Conservation (phyloP, 2,329 filamentous ascomycete species). For the Exophiala sp. region DNA sequence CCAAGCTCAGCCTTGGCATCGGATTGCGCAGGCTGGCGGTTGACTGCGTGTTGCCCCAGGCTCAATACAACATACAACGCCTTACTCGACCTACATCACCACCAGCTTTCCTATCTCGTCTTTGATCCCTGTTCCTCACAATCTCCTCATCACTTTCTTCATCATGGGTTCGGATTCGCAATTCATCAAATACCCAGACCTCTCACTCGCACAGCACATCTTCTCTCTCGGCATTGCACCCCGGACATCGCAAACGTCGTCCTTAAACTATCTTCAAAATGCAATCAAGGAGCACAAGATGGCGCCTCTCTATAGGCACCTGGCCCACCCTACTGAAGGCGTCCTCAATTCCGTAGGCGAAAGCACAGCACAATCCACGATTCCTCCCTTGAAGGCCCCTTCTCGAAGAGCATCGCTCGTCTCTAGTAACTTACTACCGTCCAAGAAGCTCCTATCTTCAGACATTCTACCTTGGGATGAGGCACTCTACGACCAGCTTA, state of each 20-base stretch:
- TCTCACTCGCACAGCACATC: conserved; percentile 60
- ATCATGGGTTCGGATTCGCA: conserved; percentile 57
- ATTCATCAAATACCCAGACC: conserved; percentile 59
- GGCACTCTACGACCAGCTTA: conserved; percentile 69
- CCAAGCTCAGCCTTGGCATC: background rate
- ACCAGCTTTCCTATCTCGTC: background rate
- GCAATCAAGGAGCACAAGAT: conserved; percentile 60
- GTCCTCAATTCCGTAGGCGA: conserved; percentile 74
- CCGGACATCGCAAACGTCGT: conserved; percentile 48
- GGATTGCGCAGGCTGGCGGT: background rate
- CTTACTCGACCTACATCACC: no score
- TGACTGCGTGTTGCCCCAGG: background rate
- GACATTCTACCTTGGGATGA: conserved; percentile 86
- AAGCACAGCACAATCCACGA: conserved; percentile 47
- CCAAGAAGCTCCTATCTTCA: conserved; percentile 55
- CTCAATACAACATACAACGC: background rate
- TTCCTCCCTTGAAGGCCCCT: conserved; percentile 33
- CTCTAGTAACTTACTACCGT: conserved; percentile 66
- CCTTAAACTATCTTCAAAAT: conserved; percentile 57
- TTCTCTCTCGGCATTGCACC: conserved; percentile 61
- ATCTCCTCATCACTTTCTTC: background rate
- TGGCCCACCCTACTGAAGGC: conserved; percentile 63
- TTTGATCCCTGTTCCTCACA: background rate
- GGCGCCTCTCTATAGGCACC: conserved; percentile 60
- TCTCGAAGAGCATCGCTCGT: conserved; percentile 59